Evolutionary conservation across 306 rosid species (phyloP).

Genomic region (Cicer bijugum): DNA sequence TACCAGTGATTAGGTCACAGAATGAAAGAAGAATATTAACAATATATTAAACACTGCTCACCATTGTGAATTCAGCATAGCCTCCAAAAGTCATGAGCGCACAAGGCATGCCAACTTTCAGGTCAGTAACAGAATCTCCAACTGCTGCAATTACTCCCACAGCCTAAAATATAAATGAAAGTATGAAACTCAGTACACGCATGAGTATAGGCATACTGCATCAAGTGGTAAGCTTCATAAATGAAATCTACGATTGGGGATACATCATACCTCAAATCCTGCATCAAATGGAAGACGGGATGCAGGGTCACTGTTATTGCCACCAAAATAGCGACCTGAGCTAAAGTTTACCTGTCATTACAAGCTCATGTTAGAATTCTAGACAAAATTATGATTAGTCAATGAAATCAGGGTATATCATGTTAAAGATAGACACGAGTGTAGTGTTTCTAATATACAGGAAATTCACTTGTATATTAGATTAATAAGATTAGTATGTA

Average conservation of each 20-base stretch:
- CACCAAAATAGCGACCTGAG: slow-evolving; percentile 88
- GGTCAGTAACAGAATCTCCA: slow-evolving; percentile 73
- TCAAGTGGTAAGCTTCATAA: slow-evolving; percentile 22
- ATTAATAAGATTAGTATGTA: background rate
- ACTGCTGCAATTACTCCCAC: slow-evolving; percentile 92
- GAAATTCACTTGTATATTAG: slow-evolving; percentile 10
- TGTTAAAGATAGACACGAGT: background rate
- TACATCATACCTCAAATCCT: slow-evolving; percentile 85
- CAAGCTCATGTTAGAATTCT: slow-evolving; percentile 44
- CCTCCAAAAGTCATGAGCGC: slow-evolving; percentile 93
- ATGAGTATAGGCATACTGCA: slow-evolving; percentile 38
- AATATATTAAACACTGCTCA: slow-evolving; percentile 39
- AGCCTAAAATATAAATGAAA: slow-evolving; percentile 57
- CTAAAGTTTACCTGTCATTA: slow-evolving; percentile 87
- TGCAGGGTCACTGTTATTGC: slow-evolving; percentile 53
- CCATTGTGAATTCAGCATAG: slow-evolving; percentile 80
- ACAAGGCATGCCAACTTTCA: slow-evolving; percentile 85
- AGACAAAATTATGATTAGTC: slow-evolving; percentile 15
- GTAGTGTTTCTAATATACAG: background rate
- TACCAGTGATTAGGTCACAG: background rate
- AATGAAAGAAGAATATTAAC: slow-evolving; percentile 34
- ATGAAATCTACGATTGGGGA: slow-evolving; percentile 20
- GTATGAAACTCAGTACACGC: slow-evolving; percentile 28
- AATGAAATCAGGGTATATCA: slow-evolving; percentile 32
- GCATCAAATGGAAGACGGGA: slow-evolving; percentile 90